Base-by-base conservation (phyloP, 1,284 basidiomycete species). In the Retiboletus flavoniger region DNA sequence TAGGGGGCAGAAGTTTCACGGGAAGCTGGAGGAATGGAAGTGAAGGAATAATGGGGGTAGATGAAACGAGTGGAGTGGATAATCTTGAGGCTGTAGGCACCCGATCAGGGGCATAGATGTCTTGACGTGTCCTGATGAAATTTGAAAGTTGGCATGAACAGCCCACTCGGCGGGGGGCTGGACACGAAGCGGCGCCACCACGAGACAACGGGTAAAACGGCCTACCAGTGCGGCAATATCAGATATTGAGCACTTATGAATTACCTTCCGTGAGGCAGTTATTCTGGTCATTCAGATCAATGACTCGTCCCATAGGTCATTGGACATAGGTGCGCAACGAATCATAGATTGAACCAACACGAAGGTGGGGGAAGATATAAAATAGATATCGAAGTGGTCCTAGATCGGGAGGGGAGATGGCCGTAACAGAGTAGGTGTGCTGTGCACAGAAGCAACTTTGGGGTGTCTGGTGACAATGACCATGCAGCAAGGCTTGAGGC, bases 1-100 rank as follows among this genome's bases (percentile, higher is more conserved):
- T 28, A 3, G 13, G 41, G 34, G 13, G 1, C 1, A 45, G 43
- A 44, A 40, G 47, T 21, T 16, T 54, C n/a, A 24, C 14, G 8
- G 24, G n/a, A 38, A 38, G 39, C n/a, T 9, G 1, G 28, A 24
- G 35, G 1, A 62, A 51, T 62, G 47, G 63, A 62, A 62, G 54
- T 21, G 6, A 29, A 2, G 9, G 16, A n/a, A 8, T n/a, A 14
- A 40, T 28, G 10, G 34, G 41, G 36, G 36, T 17, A 14, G 16
- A 35, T 7, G 13, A 26, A 13, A 16, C 10, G 26, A 48, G 13
- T 13, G 13, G 45, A n/a, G 28, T 13, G 7, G 31, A 24, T n/a
- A 9, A 17, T 28, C 42, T 42, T 21, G n/a, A 36, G 16, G 32
- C 17, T 9, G 34, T 44, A 35, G 28, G 13, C 21, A 29, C 7